These are phyloP conservation scores for Xylaria palmicola DNA, from an alignment of 495 filamentous ascomycete species.

Conservation along the genomic window DNA sequence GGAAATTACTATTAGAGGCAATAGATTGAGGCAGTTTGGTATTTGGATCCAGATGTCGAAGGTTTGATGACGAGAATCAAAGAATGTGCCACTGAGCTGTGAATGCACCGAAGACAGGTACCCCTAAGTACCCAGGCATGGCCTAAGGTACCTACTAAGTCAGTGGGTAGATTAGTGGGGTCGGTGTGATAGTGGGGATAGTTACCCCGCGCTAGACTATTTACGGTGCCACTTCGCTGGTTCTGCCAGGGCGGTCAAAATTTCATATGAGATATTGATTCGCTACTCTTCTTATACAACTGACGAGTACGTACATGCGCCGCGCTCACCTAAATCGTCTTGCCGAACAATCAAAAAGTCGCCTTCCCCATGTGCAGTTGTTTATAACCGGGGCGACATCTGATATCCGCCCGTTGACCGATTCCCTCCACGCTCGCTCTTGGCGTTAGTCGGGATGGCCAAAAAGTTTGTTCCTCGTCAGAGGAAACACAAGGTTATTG, in stretches of 20 bases:
- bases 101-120: too few relatives aligned
- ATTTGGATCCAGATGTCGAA: too few relatives aligned
- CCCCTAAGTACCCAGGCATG: neutral
- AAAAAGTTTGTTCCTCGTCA: constrained; percentile 71
- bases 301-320: too few relatives aligned
- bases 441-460: constrained; percentile 52
- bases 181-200: neutral
- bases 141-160: neutral
- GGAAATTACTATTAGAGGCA: neutral
- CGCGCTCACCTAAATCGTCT: too few relatives aligned
- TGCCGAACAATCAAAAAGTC: too few relatives aligned
- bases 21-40: neutral
- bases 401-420: too few relatives aligned
- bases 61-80: too few relatives aligned
- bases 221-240: neutral
- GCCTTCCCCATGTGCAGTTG: too few relatives aligned
- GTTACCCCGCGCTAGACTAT: constrained; percentile 27
- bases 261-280: constrained; percentile 24
- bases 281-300: neutral
- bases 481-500: constrained; percentile 71
- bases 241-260: constrained; percentile 53
- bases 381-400: too few relatives aligned
- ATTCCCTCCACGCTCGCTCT: constrained; percentile 11
- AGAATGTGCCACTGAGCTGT: too few relatives aligned
- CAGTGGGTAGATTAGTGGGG: neutral